These are phyloP conservation scores for Sporothrix globosa DNA, from an alignment of 2,329 filamentous ascomycete genomes.

Conservation along the genomic window DNA sequence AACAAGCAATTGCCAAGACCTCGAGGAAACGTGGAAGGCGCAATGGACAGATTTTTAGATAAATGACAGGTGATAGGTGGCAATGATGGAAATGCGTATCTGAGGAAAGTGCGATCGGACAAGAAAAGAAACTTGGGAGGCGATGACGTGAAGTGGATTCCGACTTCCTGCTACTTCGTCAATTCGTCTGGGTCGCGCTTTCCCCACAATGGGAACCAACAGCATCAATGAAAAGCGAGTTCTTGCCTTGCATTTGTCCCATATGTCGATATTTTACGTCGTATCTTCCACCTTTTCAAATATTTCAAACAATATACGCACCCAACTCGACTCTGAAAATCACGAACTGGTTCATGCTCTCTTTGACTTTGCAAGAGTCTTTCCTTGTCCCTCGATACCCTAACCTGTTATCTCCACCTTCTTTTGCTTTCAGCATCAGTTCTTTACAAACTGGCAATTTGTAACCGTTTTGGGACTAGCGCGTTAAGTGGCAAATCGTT, in stretches of 20 bases:
- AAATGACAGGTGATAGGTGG: conserved; percentile 18
- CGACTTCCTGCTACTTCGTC: neutral
- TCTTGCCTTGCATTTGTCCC: neutral
- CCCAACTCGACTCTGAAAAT: neutral
- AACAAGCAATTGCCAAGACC: conserved; percentile 24
- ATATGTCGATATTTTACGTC: neutral
- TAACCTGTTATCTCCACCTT: neutral
- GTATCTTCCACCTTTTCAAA: neutral
- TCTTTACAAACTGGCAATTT: neutral
- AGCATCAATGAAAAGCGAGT: neutral
- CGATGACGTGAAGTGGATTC: conserved; percentile 21
- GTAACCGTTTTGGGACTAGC: conserved; percentile 17
- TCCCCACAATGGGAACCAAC: conserved; percentile 5
- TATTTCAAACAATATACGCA: neutral
- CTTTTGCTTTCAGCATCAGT: neutral
- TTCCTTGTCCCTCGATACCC: neutral
- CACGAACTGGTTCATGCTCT: neutral
- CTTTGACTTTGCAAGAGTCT: neutral
- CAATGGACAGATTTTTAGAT: conserved; percentile 6
- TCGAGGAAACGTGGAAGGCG: conserved; percentile 11
- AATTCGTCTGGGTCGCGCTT: neutral
- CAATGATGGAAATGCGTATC: neutral
- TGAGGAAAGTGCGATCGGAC: conserved; percentile 9
- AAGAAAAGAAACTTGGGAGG: neutral
- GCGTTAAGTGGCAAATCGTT: conserved; percentile 4